phyloP scores from a whole-genome alignment of 2,329 filamentous ascomycete genomes.

The Colletotrichum euphorbiae region DNA sequence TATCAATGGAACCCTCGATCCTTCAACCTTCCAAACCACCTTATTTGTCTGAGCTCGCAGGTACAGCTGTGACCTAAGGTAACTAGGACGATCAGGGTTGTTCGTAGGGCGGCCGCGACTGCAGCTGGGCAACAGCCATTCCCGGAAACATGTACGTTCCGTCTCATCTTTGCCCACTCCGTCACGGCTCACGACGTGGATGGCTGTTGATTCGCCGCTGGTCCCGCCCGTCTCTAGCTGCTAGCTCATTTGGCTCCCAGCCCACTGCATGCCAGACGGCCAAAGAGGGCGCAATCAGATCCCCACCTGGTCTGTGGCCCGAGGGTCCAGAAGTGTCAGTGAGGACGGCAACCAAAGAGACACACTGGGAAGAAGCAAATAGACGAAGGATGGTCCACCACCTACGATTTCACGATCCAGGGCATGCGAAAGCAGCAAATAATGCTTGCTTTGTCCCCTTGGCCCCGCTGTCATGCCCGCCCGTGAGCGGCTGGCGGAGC shows the following conservation, averaged over 20 bases:
- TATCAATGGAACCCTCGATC: neutral
- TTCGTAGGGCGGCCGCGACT: neutral
- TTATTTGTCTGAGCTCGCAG: constrained; percentile 12
- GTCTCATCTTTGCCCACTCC: constrained; percentile 19
- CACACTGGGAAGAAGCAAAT: neutral
- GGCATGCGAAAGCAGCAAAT: constrained; percentile 29
- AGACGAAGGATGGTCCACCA: neutral
- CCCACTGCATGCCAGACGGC: constrained; percentile 1
- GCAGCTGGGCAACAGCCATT: neutral
- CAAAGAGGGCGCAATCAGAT: constrained; percentile 15
- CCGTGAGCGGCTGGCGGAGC: constrained; percentile 28
- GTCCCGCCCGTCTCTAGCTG: neutral
- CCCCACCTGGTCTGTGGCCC: neutral
- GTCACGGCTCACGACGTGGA: constrained; percentile 5
- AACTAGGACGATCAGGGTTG: neutral
- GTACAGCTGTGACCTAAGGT: neutral
- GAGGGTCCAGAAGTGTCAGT: neutral
- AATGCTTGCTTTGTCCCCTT: constrained; percentile 1
- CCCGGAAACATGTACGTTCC: constrained; percentile 26
- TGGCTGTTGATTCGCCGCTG: neutral
- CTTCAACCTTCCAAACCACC: neutral
- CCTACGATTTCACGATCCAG: neutral
- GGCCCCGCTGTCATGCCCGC: neutral
- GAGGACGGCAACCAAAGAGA: neutral
- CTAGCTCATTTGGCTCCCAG: neutral